Evolutionary conservation across 2,329 filamentous ascomycete genomes (phyloP).

Genomic region (Rhynchosporium agropyri): DNA sequence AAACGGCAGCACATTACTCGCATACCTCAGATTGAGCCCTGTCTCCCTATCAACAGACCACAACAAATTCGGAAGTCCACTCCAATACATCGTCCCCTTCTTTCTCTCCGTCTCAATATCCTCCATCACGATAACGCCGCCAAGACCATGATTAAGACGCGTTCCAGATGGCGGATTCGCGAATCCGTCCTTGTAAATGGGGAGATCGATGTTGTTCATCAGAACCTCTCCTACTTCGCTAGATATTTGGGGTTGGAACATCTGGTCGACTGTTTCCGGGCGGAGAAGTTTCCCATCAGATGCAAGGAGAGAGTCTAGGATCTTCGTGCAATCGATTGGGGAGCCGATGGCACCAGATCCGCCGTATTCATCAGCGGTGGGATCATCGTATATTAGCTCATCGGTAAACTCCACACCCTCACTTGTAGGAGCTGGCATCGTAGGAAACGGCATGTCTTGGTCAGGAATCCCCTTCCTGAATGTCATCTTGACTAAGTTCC

Average conservation of each 20-base stretch:
- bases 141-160: conserved; percentile 45
- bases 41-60: conserved; percentile 48
- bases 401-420: conserved; percentile 26
- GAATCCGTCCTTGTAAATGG: conserved; percentile 24
- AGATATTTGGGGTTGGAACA: conserved; percentile 53
- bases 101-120: conserved; percentile 44
- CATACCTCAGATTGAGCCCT: conserved; percentile 47
- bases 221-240: not conserved
- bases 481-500: conserved; percentile 28
- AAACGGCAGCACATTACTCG: conserved; percentile 48
- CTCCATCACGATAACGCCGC: conserved; percentile 46
- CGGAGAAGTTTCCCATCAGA: conserved; percentile 54
- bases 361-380: conserved; percentile 37
- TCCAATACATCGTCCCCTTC: conserved; percentile 48
- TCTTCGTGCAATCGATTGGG: conserved; percentile 47
- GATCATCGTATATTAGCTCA: conserved; percentile 26
- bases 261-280: conserved; percentile 45
- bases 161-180: conserved; percentile 44
- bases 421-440: conserved; percentile 2
- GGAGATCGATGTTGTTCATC: not conserved
- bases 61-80: conserved; percentile 49
- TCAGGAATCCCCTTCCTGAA: conserved; percentile 16
- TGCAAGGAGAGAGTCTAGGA: conserved; percentile 50
- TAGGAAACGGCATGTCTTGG: not conserved
- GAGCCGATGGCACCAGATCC: conserved; percentile 45